phyloP scores from a whole-genome alignment of 768 basidiomycete genomes.

The Podaxis sp. region DNA sequence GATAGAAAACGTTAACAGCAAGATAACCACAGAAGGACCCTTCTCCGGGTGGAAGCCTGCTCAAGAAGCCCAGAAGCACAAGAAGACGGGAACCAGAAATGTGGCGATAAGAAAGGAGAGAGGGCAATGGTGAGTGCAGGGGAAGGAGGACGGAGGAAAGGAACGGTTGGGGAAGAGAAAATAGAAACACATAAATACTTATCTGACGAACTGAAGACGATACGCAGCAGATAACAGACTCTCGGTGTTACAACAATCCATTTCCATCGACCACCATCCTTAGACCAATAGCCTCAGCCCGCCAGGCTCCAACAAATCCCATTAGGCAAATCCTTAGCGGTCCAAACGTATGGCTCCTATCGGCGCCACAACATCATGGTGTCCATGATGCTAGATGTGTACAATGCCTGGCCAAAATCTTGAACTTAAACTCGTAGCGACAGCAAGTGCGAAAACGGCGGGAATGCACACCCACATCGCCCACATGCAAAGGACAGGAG shows the following conservation, averaged over 20 bases:
- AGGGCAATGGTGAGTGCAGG: neutral
- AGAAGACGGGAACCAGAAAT: neutral
- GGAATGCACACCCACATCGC: neutral
- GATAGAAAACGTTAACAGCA: neutral
- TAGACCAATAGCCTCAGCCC: too few species aligned
- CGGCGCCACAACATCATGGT: neutral
- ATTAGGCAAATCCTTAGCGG: neutral
- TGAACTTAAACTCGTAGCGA: neutral
- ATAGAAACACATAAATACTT: neutral
- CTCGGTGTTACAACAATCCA: neutral
- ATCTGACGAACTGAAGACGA: neutral
- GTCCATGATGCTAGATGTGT: neutral
- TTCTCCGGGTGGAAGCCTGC: neutral
- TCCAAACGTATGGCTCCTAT: neutral
- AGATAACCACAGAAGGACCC: neutral
- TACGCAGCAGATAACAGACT: neutral
- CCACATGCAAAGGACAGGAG: neutral
- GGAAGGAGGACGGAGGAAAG: neutral
- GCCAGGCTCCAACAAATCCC: neutral
- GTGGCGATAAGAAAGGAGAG: neutral
- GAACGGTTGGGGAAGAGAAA: neutral
- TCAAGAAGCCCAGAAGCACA: neutral
- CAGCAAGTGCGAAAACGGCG: neutral
- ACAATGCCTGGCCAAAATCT: neutral
- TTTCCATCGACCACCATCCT: neutral